Evolutionary conservation across 768 basidiomycete species (phyloP), one percentile per base, ranked within the genome.

Genomic region (Leccinum barrowsii): DNA sequence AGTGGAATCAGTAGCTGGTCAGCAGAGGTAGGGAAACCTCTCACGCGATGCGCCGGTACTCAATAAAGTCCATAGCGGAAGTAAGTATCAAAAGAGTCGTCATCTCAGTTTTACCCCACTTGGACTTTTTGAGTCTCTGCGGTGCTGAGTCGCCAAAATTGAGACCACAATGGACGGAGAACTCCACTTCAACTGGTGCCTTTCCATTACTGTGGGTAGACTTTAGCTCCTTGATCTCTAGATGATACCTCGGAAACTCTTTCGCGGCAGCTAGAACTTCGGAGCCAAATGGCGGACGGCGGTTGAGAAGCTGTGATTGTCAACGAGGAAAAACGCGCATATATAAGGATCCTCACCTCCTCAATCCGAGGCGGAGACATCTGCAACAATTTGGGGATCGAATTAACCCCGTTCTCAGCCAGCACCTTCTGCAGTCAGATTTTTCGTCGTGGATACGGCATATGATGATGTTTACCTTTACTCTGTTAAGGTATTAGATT

Each of bases 31-130:
- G 40, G 7, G 4, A 37, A 32, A n/a, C 4, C 10, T 66, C 79
- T 63, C 64, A 93, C 93, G 81, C 77, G 47, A 90, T 89, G 21
- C 89, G 82, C 30, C 92, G 85, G 68, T 89, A 94, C 67, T 93
- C 90, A 57, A 96, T 71, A 53, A 87, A 84, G 22, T 82, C 79
- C 64, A 84, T 72, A 68, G 93, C 92, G 1, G 90, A 92, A 0
- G 87, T 90, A 40, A 90, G 50, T 4, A 87, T 86, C 46, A 93
- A 72, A n/a, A 94, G 76, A 28, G 82, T 77, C 1, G 92, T 90
- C 79, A 84, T 86, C 60, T 86, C 83, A 7, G 74, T 70, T 49
- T 70, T 70, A n/a, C 75, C 70, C 55, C 69, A 66, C 62, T 79
- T 82, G 2, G 71, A 68, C 64, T 80, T 83, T 64, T 81, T 85